phyloP scores from a whole-genome alignment of 192 early-diverging fungal genomes.

The Coemansia sp. region DNA sequence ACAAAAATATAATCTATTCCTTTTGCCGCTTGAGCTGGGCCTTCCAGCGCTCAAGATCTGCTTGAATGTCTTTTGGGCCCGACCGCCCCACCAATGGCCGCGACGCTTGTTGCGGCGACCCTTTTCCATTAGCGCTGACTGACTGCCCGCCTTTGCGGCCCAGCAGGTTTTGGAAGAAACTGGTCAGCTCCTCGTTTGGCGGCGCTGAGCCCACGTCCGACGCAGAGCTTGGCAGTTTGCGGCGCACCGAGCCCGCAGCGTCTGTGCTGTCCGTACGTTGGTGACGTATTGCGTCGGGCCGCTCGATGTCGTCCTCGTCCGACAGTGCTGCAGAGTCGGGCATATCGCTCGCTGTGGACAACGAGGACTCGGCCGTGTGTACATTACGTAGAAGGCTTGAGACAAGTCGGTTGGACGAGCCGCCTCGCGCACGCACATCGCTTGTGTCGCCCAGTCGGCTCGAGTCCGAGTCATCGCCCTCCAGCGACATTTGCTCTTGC shows the following conservation, averaged over 20 bases:
- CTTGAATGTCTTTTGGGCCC: slow-evolving; percentile 39
- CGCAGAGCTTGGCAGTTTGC: slow-evolving; percentile 15
- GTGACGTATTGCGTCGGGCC: slow-evolving; percentile 8
- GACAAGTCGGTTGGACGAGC: slow-evolving; percentile 22
- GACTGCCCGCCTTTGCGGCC: slow-evolving; percentile 57
- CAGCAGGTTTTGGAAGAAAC: slow-evolving; percentile 89
- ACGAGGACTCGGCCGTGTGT: slow-evolving; percentile 37
- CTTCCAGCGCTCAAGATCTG: slow-evolving; percentile 51
- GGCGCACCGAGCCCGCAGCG: slow-evolving; percentile 13
- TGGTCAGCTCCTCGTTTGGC: slow-evolving; percentile 79
- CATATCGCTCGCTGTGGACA: slow-evolving; percentile 35
- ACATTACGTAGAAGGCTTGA: slow-evolving; percentile 32
- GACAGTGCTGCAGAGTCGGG: slow-evolving; percentile 25
- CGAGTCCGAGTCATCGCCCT: slow-evolving; percentile 47
- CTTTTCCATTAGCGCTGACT: slow-evolving; percentile 33
- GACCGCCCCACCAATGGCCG: slow-evolving; percentile 12
- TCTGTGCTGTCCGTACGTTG: slow-evolving; percentile 7
- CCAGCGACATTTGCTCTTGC: slow-evolving; percentile 57
- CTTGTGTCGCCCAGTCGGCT: slow-evolving; percentile 2
- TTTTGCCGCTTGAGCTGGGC: slow-evolving; percentile 46
- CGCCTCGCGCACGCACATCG: slow-evolving; percentile 13
- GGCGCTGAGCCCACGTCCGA: background rate
- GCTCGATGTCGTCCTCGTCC: slow-evolving; percentile 36
- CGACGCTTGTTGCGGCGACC: slow-evolving; percentile 41
- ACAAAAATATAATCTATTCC: slow-evolving; percentile 10